Evolutionary conservation across 208 protist genomes (phyloP), one percentile per base, ranked within the genome.

Genomic region (Herpetomonas samuelpessoai): DNA sequence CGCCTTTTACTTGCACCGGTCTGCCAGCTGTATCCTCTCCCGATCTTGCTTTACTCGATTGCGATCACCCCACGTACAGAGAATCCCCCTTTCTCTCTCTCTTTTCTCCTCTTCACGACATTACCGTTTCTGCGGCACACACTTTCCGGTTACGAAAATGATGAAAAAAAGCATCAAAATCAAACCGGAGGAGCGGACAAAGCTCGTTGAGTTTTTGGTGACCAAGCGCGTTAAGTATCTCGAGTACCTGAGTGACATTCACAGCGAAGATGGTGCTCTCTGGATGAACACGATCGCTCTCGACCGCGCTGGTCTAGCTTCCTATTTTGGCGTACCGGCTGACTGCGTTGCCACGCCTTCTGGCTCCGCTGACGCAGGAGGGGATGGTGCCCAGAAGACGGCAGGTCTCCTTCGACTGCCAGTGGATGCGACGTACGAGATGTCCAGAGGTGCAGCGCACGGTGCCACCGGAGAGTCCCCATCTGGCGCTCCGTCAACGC

Each of bases 261-360:
- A 88, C 71, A 83, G 57, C 28, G 66, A 69, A 16, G 73, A 79
- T 47, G 86, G 79, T 7, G 66, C 65, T 18, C 66, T 93, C 44
- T 93, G 86, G 83, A 93, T 93, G 86, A 87, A 83, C 26, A 80
- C 71, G 0, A 64, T 91, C 3, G 74, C 71, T 14, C 66, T 91
- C 6, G 70, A 81, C 39, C 49, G 57, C 21, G 7, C 30, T 26
- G 63, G 63, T 68, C 57, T 66, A 50, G 41, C 61, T 68, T 45
- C 22, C 18, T 46, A 56, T 25, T 65, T 57, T 48, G 22, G 26
- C 21, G 59, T 65, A 2, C 45, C 46, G 10, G 25, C 18, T 3
- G 38, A 44, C 21, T 54, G 57, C 28, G 19, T 62, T 2, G 3
- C n/a, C 2, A 4, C n/a, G 16, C 6, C 35, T 12, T 9, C 7